These are phyloP conservation scores for Alopecurus myosuroides DNA, from an alignment of 176 grass and related monocot species.

Conservation along the genomic window DNA sequence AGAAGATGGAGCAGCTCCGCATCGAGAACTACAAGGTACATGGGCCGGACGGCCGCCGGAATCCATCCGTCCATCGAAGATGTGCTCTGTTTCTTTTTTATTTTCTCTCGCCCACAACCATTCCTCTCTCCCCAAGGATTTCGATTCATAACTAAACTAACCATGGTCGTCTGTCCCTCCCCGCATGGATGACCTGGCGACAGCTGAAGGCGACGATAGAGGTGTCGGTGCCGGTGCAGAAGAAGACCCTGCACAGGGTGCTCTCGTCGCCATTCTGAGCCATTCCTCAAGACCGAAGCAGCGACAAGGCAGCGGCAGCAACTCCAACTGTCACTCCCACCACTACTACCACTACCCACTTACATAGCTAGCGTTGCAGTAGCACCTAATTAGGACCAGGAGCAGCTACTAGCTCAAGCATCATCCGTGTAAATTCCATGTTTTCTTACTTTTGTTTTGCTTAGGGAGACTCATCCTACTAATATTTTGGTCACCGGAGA, in stretches of 20 bases:
- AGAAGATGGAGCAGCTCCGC: slow-evolving; percentile 46
- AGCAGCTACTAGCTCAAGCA: neutral
- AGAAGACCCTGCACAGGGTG: slow-evolving; percentile 38
- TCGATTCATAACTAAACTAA: neutral
- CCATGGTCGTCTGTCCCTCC: no score
- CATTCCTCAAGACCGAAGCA: neutral
- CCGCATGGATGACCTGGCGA: no score
- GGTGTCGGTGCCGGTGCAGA: slow-evolving; percentile 28
- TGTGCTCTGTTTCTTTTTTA: neutral
- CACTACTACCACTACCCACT: neutral
- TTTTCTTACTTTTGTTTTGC: neutral
- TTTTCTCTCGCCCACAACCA: neutral
- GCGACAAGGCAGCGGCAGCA: neutral
- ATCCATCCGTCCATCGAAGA: neutral
- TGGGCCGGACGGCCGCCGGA: neutral
- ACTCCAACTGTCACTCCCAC: neutral
- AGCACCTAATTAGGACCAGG: neutral
- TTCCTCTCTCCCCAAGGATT: neutral
- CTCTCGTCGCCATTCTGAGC: slow-evolving; percentile 47
- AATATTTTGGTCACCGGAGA: neutral
- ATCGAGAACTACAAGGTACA: slow-evolving; percentile 42
- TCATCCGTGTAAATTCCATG: neutral
- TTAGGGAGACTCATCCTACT: neutral
- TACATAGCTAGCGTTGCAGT: neutral
- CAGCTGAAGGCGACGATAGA: slow-evolving; percentile 37